phyloP scores from a whole-genome alignment of 805 yeast genomes.

The Spathaspora hagerdaliae region DNA sequence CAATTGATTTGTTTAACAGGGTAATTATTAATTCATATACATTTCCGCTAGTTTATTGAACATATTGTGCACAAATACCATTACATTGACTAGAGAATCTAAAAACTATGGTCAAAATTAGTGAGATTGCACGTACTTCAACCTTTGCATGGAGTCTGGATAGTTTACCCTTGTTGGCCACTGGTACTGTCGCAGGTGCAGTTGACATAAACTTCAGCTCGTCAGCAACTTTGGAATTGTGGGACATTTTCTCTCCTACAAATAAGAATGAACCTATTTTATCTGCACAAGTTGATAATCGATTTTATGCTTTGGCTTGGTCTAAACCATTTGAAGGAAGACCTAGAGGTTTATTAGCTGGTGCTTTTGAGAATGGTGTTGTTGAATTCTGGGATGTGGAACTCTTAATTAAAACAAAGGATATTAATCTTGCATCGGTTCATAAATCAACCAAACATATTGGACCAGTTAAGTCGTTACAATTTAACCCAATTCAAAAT shows the following conservation, averaged over 20 bases:
- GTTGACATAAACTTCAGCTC: slow-evolving; percentile 85
- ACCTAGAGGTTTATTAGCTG: slow-evolving; percentile 64
- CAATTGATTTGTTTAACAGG: no score
- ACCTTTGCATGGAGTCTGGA: slow-evolving; percentile 96
- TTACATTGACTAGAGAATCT: no score
- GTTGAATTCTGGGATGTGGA: slow-evolving; percentile 77
- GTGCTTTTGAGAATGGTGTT: slow-evolving; percentile 81
- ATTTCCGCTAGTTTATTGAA: no score
- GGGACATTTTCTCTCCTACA: slow-evolving; percentile 56
- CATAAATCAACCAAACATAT: slow-evolving; percentile 56
- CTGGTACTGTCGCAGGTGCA: slow-evolving; percentile 96
- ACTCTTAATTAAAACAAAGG: slow-evolving; percentile 39
- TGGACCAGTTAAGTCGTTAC: slow-evolving; percentile 67
- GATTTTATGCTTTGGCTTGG: slow-evolving; percentile 83
- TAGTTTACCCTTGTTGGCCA: slow-evolving; percentile 68
- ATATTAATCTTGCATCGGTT: slow-evolving; percentile 40
- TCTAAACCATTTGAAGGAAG: slow-evolving; percentile 50
- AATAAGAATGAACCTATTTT: slow-evolving; percentile 28
- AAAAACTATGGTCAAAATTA: slow-evolving; percentile 66
- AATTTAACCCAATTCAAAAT: slow-evolving; percentile 70
- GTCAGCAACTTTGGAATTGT: slow-evolving; percentile 70
- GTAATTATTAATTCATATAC: no score
- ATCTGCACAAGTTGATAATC: slow-evolving; percentile 29
- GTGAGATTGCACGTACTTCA: slow-evolving; percentile 80
- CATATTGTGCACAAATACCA: no score